phyloP scores from a whole-genome alignment of 129 eudicot species.

The Kitagawia praeruptora region DNA sequence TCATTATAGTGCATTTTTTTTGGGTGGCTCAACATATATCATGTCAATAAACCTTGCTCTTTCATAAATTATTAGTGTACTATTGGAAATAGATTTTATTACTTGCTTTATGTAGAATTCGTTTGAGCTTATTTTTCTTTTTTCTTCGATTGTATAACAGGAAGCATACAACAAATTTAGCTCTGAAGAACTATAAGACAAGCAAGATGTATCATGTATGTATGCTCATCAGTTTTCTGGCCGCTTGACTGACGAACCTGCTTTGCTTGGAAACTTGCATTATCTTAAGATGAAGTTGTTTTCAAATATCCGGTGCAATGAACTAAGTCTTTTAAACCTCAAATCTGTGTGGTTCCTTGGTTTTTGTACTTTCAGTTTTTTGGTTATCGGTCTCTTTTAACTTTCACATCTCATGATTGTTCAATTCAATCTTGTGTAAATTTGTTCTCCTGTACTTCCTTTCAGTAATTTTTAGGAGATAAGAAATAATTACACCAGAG shows the following conservation, averaged over 20 bases:
- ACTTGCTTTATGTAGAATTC: neutral
- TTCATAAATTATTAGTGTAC: neutral
- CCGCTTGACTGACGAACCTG: neutral
- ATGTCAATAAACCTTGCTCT: neutral
- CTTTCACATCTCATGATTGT: neutral
- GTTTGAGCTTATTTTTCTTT: neutral
- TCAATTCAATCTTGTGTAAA: neutral
- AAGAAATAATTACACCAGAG: neutral
- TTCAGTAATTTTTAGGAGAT: neutral
- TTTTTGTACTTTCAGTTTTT: neutral
- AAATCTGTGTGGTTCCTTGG: neutral
- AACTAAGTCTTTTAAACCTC: neutral
- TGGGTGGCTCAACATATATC: neutral
- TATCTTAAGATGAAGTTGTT: neutral
- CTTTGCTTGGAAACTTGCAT: neutral
- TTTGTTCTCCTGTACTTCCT: neutral
- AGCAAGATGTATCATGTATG: neutral
- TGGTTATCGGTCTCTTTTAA: neutral
- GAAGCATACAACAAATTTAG: conserved; percentile 88
- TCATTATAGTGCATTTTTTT: neutral
- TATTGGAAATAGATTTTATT: neutral
- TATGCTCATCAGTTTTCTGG: neutral
- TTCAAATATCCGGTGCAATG: neutral
- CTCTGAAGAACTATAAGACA: conserved; percentile 43
- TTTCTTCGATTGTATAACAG: conserved; percentile 19